Conservation (phyloP, 306 rosid genomes). For the Cicer arietinum region DNA sequence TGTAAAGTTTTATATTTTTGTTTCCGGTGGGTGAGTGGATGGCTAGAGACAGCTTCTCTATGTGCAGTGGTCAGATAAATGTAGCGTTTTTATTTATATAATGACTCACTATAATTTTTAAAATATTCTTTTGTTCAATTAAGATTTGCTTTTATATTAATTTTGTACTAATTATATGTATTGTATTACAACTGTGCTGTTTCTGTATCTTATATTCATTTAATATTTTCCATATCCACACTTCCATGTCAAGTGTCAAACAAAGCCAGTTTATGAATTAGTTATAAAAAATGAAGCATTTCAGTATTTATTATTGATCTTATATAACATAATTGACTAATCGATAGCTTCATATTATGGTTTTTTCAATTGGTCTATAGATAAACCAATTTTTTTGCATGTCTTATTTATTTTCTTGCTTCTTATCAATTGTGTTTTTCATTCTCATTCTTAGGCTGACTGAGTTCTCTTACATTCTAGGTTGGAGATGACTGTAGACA, state of each 20-base stretch:
- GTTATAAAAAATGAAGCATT: constrained; percentile 17
- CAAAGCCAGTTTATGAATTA: not conserved
- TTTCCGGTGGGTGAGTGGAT: constrained; percentile 20
- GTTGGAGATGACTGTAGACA: constrained; percentile 99
- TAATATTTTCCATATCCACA: constrained; percentile 7
- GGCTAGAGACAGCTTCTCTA: constrained; percentile 23
- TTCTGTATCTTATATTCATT: not conserved
- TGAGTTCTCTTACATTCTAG: constrained; percentile 52
- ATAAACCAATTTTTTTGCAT: constrained; percentile 11
- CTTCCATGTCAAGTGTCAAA: constrained; percentile 5
- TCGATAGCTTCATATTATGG: not conserved
- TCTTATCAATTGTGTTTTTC: not conserved
- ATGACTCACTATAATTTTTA: not conserved
- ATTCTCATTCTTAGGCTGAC: constrained; percentile 44
- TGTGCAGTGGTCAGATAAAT: not conserved
- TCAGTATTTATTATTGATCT: not conserved
- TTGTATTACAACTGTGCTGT: not conserved
- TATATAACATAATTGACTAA: constrained; percentile 24
- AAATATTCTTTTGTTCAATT: not conserved
- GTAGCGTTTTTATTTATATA: not conserved
- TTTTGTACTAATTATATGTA: not conserved
- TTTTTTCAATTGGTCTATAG: not conserved
- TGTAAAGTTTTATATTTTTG: not conserved
- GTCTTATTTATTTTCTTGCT: constrained; percentile 1
- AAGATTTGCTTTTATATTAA: not conserved